Evolutionary conservation across 345 rosid genomes (phyloP), one percentile per base, ranked within the genome.

Genomic region (Aethionema arabicum): DNA sequence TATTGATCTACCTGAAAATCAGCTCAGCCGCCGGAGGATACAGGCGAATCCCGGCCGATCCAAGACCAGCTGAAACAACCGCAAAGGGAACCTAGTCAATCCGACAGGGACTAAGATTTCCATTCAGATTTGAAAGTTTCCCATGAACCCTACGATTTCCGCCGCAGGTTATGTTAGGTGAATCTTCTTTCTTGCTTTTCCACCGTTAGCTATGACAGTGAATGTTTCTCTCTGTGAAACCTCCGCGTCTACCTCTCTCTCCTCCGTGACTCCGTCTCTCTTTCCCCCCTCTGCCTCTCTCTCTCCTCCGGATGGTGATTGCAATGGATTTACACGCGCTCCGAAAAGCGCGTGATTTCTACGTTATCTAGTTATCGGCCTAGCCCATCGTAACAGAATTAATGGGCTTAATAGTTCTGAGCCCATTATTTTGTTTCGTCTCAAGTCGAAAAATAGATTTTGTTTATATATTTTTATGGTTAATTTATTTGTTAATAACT

Each of bases 41-140:
- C 46, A 51, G 67, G 64, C 55, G 73, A 64, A 59, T 75, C 72
- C 43, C 82, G 71, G 70, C 68, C 77, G 68, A 76, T 78, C 73
- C 77, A 66, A 59, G 57, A 70, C 54, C 67, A 58, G 14, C 63
- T 66, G 71, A 47, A 67, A 45, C 15, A 42, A 43, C 66, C 39
- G 71, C 74, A 74, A 21, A 75, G 75, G 60, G 78, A 65, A 39
- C 1, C 21, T 39, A 56, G 73, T 66, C 47, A 73, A 68, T 61
- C 41, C 77, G 75, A 55, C 56, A 61, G 76, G 69, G 60, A 68
- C 56, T 75, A 77, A 83, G 79, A 74, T 70, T 77, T 72, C 84
- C 83, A 82, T 86, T 73, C 85, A 81, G 82, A 79, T 67, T 83
- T 76, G 78, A 77, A 73, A 74, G 59, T 62, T 73, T 81, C 35